Percentiles rank a stretch among this genome's conserved stretches.
These are phyloP conservation scores for Chlorella sp. DNA, from an alignment of 139 green algal species.

Conservation along the genomic window DNA sequence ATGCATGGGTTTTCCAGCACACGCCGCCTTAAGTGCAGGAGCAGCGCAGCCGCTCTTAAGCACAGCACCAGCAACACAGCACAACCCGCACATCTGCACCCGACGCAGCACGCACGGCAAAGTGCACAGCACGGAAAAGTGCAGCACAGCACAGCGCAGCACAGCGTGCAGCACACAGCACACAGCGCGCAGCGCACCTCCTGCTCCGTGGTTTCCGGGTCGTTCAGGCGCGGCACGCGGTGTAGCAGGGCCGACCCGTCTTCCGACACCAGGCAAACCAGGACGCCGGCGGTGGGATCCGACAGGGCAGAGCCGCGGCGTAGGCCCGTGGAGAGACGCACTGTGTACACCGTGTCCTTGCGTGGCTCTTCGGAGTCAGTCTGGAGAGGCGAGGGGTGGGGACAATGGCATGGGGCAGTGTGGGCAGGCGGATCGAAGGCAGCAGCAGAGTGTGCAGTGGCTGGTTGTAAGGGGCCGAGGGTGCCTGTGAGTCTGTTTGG, in stretches of 20 bases:
- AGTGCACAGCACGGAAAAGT: too few relatives aligned
- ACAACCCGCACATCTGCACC: too few relatives aligned
- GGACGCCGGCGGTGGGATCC: constrained; percentile 55
- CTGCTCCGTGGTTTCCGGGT: constrained; percentile 43
- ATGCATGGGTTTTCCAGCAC: too few relatives aligned
- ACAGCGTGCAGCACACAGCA: neutral
- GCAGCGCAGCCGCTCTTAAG: too few relatives aligned
- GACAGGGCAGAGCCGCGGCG: constrained; percentile 56
- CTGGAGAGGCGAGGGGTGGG: too few relatives aligned
- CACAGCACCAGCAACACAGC: too few relatives aligned
- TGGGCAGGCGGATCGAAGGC: neutral
- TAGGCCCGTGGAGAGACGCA: constrained; percentile 65
- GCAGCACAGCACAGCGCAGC: neutral
- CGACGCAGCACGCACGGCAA: too few relatives aligned
- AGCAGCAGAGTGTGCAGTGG: neutral
- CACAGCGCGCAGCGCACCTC: constrained; percentile 24
- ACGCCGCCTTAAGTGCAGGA: too few relatives aligned
- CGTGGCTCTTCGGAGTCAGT: neutral
- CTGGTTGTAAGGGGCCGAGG: neutral
- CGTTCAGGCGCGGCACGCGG: constrained; percentile 57
- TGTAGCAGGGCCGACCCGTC: constrained; percentile 62
- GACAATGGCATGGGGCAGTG: neutral
- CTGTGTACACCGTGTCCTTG: constrained; percentile 69
- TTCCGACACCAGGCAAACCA: constrained; percentile 68
- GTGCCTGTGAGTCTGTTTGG: neutral